phyloP scores from a whole-genome alignment of 768 basidiomycete genomes.

The Holtermannia corniformis region DNA sequence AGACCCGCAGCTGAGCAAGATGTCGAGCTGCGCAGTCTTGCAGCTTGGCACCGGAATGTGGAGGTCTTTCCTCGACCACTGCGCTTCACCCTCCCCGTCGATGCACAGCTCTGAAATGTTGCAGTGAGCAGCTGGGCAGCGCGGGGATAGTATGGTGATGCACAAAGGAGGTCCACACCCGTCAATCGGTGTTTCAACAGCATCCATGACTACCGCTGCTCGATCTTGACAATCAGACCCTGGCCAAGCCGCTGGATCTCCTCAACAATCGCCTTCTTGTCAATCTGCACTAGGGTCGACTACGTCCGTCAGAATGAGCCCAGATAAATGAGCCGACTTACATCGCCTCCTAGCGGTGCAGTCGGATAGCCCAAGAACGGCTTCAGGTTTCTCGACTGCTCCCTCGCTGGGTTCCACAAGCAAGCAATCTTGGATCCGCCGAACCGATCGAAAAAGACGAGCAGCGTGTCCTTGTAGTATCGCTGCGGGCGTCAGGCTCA shows the following conservation, averaged over 20 bases:
- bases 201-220: too few relatives aligned
- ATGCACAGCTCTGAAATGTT: too few relatives aligned
- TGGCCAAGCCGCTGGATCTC: conserved; percentile 70
- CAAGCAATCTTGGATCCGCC: conserved; percentile 72
- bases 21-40: too few relatives aligned
- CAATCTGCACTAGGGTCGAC: conserved; percentile 57
- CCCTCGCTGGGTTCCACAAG: conserved; percentile 73
- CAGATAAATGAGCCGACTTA: neutral
- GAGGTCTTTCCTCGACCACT: too few relatives aligned
- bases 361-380: conserved; percentile 75
- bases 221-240: conserved; percentile 51
- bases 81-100: too few relatives aligned
- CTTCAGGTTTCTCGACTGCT: conserved; percentile 58
- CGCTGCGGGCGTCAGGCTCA: conserved; percentile 45
- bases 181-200: too few relatives aligned
- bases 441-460: conserved; percentile 72
- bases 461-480: conserved; percentile 63
- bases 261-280: conserved; percentile 55
- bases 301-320: conserved; percentile 41
- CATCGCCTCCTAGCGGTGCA: conserved; percentile 44
- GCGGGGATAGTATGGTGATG: too few relatives aligned
- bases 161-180: neutral
- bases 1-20: too few relatives aligned
- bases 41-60: too few relatives aligned
- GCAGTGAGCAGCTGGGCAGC: too few relatives aligned